Conservation (phyloP, 768 basidiomycete species). For the Suillus occidentalis region DNA sequence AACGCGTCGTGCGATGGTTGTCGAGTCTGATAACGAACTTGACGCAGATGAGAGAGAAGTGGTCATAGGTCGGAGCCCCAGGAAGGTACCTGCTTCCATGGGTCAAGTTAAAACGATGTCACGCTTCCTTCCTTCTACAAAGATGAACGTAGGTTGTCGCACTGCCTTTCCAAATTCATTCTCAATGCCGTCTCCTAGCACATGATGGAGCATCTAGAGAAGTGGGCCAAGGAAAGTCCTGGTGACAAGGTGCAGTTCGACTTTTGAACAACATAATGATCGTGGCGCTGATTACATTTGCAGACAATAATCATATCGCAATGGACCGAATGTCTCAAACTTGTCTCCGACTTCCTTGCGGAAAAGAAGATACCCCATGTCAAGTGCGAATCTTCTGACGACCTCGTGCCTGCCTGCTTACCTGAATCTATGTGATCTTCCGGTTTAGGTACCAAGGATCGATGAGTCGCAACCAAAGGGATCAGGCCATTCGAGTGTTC, state of each 20-base stretch:
- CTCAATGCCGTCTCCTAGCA: constrained; percentile 29
- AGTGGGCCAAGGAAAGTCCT: constrained; percentile 46
- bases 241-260: constrained; percentile 55
- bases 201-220: constrained; percentile 58
- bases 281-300: constrained; percentile 5
- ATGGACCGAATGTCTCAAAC: constrained; percentile 65
- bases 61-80: constrained; percentile 35
- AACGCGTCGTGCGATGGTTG: constrained; percentile 38
- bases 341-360: constrained; percentile 63
- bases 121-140: constrained; percentile 65
- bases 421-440: constrained; percentile 1
- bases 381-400: constrained; percentile 38
- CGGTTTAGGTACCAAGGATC: constrained; percentile 54
- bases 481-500: constrained; percentile 55
- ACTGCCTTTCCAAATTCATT: background rate
- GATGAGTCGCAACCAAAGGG: constrained; percentile 54
- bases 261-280: background rate
- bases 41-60: constrained; percentile 44
- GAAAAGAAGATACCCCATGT: constrained; percentile 53
- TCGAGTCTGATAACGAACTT: constrained; percentile 46
- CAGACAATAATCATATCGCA: constrained; percentile 68
- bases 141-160: constrained; percentile 58
- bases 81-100: constrained; percentile 28
- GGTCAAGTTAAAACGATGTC: constrained; percentile 48
- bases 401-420: background rate